Evolutionary conservation across 2,329 filamentous ascomycete species (phyloP).

Genomic region (Aspergillus latus): DNA sequence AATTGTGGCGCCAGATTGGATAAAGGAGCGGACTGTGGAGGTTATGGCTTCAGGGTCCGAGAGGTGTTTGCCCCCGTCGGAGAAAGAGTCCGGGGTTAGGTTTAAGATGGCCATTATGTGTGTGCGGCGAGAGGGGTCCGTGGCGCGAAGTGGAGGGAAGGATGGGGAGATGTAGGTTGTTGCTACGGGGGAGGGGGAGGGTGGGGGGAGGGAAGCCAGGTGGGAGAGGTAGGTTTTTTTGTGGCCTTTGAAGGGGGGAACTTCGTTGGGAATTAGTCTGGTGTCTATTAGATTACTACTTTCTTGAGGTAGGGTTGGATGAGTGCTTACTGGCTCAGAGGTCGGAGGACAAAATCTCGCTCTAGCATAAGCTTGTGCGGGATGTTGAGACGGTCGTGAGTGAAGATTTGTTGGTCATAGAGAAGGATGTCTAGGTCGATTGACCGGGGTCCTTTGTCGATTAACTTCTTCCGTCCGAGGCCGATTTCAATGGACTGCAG

Average conservation of each 20-base stretch:
- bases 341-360: slow-evolving; percentile 88
- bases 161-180: slow-evolving; percentile 39
- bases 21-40: slow-evolving; percentile 60
- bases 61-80: slow-evolving; percentile 73
- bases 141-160: slow-evolving; percentile 58
- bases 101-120: slow-evolving; percentile 93
- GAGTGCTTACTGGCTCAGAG: slow-evolving; percentile 59
- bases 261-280: slow-evolving; percentile 45
- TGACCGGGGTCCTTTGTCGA: slow-evolving; percentile 91
- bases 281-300: slow-evolving; percentile 12
- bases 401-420: slow-evolving; percentile 67
- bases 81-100: slow-evolving; percentile 94
- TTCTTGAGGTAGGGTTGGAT: not conserved
- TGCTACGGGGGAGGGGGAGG: slow-evolving; percentile 37
- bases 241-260: slow-evolving; percentile 31
- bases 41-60: slow-evolving; percentile 52
- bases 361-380: slow-evolving; percentile 85
- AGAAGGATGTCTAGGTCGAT: slow-evolving; percentile 93
- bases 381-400: slow-evolving; percentile 72
- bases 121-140: slow-evolving; percentile 60
- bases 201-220: slow-evolving; percentile 36
- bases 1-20: slow-evolving; percentile 72
- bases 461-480: slow-evolving; percentile 76
- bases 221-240: slow-evolving; percentile 35
- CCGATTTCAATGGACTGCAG: slow-evolving; percentile 80